Evolutionary conservation across 192 early-diverging fungal species (phyloP).

Genomic region (Rhizoclosmatium globosum): DNA sequence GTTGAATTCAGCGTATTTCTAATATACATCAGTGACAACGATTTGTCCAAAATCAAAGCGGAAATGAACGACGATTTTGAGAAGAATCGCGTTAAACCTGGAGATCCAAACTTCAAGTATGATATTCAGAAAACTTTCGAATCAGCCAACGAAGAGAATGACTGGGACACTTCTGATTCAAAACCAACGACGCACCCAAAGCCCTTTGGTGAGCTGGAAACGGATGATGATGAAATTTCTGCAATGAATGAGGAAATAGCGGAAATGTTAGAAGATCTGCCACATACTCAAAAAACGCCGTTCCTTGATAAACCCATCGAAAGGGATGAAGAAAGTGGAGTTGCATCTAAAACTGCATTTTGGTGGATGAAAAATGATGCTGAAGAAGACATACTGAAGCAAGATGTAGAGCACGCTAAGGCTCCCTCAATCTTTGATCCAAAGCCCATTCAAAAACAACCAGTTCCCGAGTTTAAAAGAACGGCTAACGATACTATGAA

Average conservation of each 20-base stretch:
- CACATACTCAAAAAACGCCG: neutral
- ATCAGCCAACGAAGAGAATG: constrained; percentile 39
- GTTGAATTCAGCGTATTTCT: neutral
- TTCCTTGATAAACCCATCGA: neutral
- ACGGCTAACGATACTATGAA: no score
- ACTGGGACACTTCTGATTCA: constrained; percentile 46
- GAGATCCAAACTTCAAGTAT: constrained; percentile 44
- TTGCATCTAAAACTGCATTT: constrained; percentile 13
- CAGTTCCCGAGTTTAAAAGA: neutral
- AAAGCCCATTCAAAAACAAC: neutral
- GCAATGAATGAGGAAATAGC: constrained; percentile 36
- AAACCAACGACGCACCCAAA: neutral
- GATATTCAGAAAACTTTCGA: constrained; percentile 53
- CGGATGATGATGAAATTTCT: constrained; percentile 18
- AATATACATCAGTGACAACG: constrained; percentile 37
- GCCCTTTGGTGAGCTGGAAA: neutral
- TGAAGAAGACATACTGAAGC: neutral
- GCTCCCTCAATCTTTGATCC: neutral
- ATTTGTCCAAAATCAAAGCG: constrained; percentile 36
- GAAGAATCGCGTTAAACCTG: constrained; percentile 37
- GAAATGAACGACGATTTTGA: constrained; percentile 49
- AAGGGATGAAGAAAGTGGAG: constrained; percentile 27
- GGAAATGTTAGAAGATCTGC: constrained; percentile 33
- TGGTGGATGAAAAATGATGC: constrained; percentile 27
- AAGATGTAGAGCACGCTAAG: neutral